Base-by-base conservation (phyloP, 1,284 basidiomycete genomes). In the Takashimella tepidaria region DNA sequence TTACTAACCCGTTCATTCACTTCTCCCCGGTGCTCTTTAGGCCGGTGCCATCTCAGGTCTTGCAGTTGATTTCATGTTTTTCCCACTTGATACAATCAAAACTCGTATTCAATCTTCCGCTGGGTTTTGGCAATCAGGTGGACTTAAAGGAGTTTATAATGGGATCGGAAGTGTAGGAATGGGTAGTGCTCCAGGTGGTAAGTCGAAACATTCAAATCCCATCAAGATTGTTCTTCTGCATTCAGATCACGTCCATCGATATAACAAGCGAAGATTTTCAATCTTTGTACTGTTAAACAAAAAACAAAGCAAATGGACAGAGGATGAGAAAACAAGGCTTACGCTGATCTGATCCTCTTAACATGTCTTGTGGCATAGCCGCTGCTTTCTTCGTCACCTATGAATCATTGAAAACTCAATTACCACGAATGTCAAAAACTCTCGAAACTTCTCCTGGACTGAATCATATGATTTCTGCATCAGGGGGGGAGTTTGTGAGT, bases 331-430 rank as follows among this genome's bases (percentile, higher is more conserved):
- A n/a, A n/a, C n/a, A n/a, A n/a, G n/a, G n/a, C n/a, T n/a, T n/a
- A n/a, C n/a, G n/a, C n/a, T 37, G 13, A 20, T 19, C 20, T 48
- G 20, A 40, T 3, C 3, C 13, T 40, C 27, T 13, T 21, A 40
- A 40, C 47, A 11, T 6, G 12, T 40, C 8, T 40, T 20, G n/a
- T 13, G 22, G 20, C 25, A 4, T 62, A 95, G 95, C 95, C 55
- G 90, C 93, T 1, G 83, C 85, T 1, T 99, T 99, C 79, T 99
- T 99, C 74, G 88, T 89, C 21, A 90, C 86, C 0, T 99, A 99
- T 71, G 93, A 98, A 67, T 83, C 83, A 12, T 81, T 95, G 63
- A 98, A 99, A 76, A 82, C 82, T 47, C 77, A 75, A 23, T 72
- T 89, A 1, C 88, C 89, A 0, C 44, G 60, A 21, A 24, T 55